These are phyloP conservation scores for Bipolaris oryzae DNA, from an alignment of 2,329 filamentous ascomycete genomes.

Conservation along the genomic window DNA sequence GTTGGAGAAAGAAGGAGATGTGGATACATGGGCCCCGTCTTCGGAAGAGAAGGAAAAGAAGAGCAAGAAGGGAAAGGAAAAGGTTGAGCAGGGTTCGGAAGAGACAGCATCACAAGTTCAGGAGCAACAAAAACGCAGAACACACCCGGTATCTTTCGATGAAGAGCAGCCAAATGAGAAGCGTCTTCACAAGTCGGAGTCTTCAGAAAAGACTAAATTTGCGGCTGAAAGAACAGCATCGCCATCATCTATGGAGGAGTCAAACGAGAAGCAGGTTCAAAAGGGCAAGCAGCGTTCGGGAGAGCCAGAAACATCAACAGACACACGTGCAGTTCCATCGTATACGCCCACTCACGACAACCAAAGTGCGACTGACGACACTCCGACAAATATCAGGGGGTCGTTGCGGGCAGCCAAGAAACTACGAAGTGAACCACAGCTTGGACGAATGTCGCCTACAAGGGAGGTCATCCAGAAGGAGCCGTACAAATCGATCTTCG, in stretches of 20 bases:
- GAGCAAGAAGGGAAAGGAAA: conserved; percentile 42
- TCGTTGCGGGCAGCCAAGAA: conserved; percentile 14
- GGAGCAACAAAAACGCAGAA: conserved; percentile 42
- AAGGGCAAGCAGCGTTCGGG: conserved; percentile 30
- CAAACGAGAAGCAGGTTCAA: conserved; percentile 25
- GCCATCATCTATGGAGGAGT: conserved; percentile 45
- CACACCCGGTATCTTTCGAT: conserved; percentile 40
- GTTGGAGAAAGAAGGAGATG: conserved; percentile 30
- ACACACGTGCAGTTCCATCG: conserved; percentile 24
- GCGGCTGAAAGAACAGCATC: conserved; percentile 13
- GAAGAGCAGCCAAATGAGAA: conserved; percentile 45
- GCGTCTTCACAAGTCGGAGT: conserved; percentile 37
- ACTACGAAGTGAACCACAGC: conserved; percentile 5
- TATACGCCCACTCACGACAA: conserved; percentile 28
- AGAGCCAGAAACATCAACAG: conserved; percentile 28
- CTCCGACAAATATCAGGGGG: conserved; percentile 17
- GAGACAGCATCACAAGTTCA: conserved; percentile 16
- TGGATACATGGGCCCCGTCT: conserved; percentile 41
- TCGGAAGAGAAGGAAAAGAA: conserved; percentile 53
- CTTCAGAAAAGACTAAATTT: conserved; percentile 11
- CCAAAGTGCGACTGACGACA: conserved; percentile 12
- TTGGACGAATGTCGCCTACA: conserved; percentile 19
- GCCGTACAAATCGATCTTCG: conserved; percentile 43
- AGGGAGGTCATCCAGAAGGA: conserved; percentile 25
- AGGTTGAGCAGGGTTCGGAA: conserved; percentile 24